Base-by-base conservation (phyloP, 73 alveolate species). In the Paramecium sexaurelia region DNA sequence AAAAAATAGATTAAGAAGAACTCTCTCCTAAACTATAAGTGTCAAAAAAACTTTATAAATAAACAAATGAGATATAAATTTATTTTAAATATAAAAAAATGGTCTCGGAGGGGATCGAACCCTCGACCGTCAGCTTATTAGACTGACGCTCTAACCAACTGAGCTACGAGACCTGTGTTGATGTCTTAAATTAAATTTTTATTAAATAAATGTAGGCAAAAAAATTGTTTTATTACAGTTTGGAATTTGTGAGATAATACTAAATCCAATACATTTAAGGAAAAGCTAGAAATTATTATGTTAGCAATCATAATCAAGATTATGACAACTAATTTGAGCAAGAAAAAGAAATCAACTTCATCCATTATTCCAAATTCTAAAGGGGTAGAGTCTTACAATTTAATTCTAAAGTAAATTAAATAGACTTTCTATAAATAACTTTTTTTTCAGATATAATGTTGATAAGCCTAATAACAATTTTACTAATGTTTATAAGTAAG, bases 111-210 rank as follows among this genome's bases (percentile, higher is more conserved):
- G 91, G 91, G 91, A 43, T 82, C 91, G 91, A 82, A 82, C 91
- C 91, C 83, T 82, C 39, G 91, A 82, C 91, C 75, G 32, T 82
- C 91, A 82, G 91, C 78, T 82, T 82, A 82, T 82, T 82, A 82
- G 91, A 82, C 91, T 82, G 91, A 82, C 32, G 91, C 91, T 82
- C 91, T 82, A 82, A 82, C 91, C 91, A 82, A 82, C 91, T 82
- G 91, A 82, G 91, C 91, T 82, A 82, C 78, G 91, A 55, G 91
- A 82, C 83, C 91, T 43, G 33, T 57, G 10, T 20, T 57, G 82
- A n/a, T 1, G 3, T 17, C 4, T 57, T 20, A 2, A 20, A 7
- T 3, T 15, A 3, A 2, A 20, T 20, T 20, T 57, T 57, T 20
- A 20, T 7, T 57, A 57, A 57, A 57, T 20, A 57, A 7, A 57